phyloP scores from a whole-genome alignment of 1,139 yeast genomes.

The Hemisphaericaspora xylanilytica region DNA sequence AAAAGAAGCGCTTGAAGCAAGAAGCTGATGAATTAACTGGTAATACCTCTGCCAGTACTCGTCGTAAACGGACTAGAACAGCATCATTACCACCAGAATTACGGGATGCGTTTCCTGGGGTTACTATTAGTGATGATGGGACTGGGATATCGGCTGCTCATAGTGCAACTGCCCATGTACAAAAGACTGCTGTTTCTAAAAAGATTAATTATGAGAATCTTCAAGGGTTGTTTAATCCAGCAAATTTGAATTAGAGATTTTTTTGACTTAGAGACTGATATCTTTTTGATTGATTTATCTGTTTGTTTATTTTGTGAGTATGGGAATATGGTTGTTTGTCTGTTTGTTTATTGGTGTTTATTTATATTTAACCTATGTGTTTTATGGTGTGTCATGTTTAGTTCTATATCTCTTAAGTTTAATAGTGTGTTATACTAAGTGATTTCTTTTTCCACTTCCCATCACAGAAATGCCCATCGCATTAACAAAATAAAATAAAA shows the following conservation, averaged over 20 bases:
- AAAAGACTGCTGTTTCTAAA: conserved; percentile 71
- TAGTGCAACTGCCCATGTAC: conserved; percentile 67
- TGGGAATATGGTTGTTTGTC: conserved; percentile 1
- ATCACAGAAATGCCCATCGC: no score
- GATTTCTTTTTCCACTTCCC: no score
- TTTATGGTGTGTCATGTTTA: no score
- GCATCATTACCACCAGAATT: conserved; percentile 18
- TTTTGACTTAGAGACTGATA: neutral
- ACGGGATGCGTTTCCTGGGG: conserved; percentile 34
- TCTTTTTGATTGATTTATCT: no score
- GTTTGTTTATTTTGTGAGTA: neutral
- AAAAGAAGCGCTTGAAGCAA: conserved; percentile 73
- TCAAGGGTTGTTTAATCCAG: conserved; percentile 51
- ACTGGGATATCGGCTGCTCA: conserved; percentile 62
- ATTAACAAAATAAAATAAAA: no score
- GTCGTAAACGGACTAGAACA: conserved; percentile 38
- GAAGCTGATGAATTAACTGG: conserved; percentile 87
- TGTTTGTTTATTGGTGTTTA: no score
- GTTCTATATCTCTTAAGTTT: no score
- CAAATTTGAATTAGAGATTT: neutral
- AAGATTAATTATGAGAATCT: conserved; percentile 85
- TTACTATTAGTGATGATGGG: conserved; percentile 46
- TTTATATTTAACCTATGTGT: no score
- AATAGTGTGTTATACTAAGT: no score
- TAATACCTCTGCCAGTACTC: conserved; percentile 52